Percentiles rank a stretch among this genome's conserved stretches.
These are phyloP conservation scores for Sphagnum contortum DNA, from an alignment of 225 moss, liverwort and hornwort genomes.

Conservation along the genomic window DNA sequence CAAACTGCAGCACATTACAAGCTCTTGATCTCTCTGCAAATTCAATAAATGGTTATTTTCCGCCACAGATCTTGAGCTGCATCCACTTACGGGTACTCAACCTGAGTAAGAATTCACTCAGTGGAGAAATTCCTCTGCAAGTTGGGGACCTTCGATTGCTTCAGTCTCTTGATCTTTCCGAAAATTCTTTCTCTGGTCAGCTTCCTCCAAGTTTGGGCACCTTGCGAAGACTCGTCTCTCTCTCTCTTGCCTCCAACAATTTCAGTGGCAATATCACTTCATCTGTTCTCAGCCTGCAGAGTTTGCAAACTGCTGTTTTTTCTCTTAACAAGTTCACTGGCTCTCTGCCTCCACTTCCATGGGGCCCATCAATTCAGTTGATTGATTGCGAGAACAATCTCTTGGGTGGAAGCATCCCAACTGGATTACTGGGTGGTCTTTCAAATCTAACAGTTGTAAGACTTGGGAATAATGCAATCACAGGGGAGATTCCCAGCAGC, in stretches of 20 bases:
- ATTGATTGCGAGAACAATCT: slow-evolving; percentile 36
- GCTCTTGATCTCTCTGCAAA: slow-evolving; percentile 34
- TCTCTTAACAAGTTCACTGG: slow-evolving; percentile 28
- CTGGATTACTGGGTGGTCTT: slow-evolving; percentile 6
- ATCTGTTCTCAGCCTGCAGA: slow-evolving; percentile 16
- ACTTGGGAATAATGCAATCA: slow-evolving; percentile 25
- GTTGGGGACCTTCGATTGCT: slow-evolving; percentile 16
- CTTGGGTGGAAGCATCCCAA: slow-evolving; percentile 21
- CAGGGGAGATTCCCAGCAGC: slow-evolving; percentile 21
- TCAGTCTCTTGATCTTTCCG: slow-evolving; percentile 24
- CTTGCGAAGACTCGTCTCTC: slow-evolving; percentile 10
- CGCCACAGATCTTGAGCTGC: slow-evolving; percentile 20
- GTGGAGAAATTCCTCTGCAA: slow-evolving; percentile 16
- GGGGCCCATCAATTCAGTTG: slow-evolving; percentile 12
- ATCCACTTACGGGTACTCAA: slow-evolving; percentile 7
- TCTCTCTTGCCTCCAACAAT: slow-evolving; percentile 21
- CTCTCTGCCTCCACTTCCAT: slow-evolving; percentile 15
- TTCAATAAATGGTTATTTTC: slow-evolving; percentile 23
- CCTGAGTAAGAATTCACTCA: slow-evolving; percentile 30
- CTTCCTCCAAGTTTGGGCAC: slow-evolving; percentile 13
- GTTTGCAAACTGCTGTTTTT: slow-evolving; percentile 13
- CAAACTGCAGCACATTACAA: slow-evolving; percentile 5
- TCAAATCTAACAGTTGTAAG: slow-evolving; percentile 20
- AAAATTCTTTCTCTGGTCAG: slow-evolving; percentile 25
- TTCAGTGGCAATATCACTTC: slow-evolving; percentile 28